Conservation (phyloP, 495 filamentous ascomycete species). For the Penicillium desertorum region DNA sequence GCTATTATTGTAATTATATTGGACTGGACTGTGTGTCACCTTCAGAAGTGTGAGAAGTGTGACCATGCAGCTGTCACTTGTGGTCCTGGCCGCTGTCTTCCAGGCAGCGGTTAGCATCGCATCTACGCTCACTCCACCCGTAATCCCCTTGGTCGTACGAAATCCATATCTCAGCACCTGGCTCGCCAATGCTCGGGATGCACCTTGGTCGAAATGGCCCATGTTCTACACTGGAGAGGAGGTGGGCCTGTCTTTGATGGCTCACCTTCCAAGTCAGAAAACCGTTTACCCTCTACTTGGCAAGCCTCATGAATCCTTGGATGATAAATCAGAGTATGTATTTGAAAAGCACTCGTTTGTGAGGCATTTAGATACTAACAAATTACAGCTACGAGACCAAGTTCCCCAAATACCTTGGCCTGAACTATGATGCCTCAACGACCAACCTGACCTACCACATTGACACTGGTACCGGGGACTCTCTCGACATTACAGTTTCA, state of each 20-base stretch:
- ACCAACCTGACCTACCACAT: constrained; percentile 88
- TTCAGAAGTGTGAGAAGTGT: constrained; percentile 4
- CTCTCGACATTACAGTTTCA: constrained; percentile 67
- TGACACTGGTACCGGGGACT: constrained; percentile 36
- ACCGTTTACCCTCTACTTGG: constrained; percentile 86
- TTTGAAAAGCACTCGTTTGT: neutral
- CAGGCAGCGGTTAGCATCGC: constrained; percentile 42
- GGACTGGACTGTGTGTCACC: neutral
- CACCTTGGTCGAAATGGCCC: constrained; percentile 91
- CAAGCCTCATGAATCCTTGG: constrained; percentile 78
- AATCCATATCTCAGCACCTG: constrained; percentile 93
- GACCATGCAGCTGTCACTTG: constrained; percentile 40
- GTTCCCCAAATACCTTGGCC: constrained; percentile 71
- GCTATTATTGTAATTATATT: neutral
- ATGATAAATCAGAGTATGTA: constrained; percentile 44
- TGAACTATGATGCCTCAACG: constrained; percentile 86
- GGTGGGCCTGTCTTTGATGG: constrained; percentile 79
- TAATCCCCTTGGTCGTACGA: constrained; percentile 83
- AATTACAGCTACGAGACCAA: constrained; percentile 58
- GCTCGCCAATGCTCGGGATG: constrained; percentile 72
- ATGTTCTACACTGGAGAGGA: constrained; percentile 91
- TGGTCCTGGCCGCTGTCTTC: constrained; percentile 35
- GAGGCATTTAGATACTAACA: neutral
- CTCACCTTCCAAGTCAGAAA: constrained; percentile 65
- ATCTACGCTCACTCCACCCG: constrained; percentile 66